These are phyloP conservation scores for Murraya koenigii DNA, from an alignment of 345 rosid species.

Conservation along the genomic window DNA sequence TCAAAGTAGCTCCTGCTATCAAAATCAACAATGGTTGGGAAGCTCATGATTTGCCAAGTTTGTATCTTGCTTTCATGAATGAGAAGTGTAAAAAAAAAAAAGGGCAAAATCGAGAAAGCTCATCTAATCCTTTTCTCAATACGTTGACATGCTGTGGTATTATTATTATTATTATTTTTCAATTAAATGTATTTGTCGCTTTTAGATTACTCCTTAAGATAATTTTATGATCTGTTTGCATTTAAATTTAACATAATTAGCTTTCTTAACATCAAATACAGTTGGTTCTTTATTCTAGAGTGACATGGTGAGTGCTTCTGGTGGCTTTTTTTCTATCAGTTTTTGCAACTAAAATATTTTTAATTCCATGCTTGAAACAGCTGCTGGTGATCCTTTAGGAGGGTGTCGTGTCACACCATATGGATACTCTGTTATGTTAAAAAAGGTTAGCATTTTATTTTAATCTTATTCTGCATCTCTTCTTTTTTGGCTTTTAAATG, in stretches of 20 bases:
- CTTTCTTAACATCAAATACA: background rate
- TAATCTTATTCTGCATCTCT: background rate
- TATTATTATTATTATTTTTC: background rate
- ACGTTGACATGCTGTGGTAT: background rate
- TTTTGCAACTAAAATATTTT: conserved; percentile 1
- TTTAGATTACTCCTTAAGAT: background rate
- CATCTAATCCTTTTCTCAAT: background rate
- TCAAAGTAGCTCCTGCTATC: background rate
- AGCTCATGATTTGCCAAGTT: background rate
- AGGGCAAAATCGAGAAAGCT: background rate
- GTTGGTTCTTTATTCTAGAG: background rate
- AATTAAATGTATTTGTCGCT: background rate
- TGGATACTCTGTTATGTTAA: conserved; percentile 77
- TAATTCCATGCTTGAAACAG: conserved; percentile 41
- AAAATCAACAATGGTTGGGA: conserved; percentile 2
- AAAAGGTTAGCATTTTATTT: conserved; percentile 48
- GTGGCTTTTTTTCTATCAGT: background rate
- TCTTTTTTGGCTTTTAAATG: background rate
- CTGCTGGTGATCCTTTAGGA: conserved; percentile 83
- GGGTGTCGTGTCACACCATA: conserved; percentile 80
- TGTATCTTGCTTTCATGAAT: background rate
- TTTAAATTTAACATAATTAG: background rate
- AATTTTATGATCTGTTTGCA: background rate
- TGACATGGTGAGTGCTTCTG: conserved; percentile 1
- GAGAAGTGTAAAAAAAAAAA: background rate